phyloP scores from a whole-genome alignment of 1,284 basidiomycete genomes.

The Rhodofomes roseus region DNA sequence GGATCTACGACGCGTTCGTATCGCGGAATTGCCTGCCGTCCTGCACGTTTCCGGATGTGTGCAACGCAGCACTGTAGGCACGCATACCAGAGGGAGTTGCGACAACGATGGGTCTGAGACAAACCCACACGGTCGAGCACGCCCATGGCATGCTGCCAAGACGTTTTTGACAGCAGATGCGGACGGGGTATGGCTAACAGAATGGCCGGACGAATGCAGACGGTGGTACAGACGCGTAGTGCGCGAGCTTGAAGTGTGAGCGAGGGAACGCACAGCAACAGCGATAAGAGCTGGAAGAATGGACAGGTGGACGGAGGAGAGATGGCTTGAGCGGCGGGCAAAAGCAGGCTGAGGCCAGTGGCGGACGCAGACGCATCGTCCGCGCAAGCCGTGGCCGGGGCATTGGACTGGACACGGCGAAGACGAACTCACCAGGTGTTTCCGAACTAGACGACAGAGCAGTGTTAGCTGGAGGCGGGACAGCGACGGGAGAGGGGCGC shows the following conservation, averaged over 20 bases:
- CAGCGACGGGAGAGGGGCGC: conserved; percentile 28
- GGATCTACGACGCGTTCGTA: neutral
- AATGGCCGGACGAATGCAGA: too few relatives aligned
- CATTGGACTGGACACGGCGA: neutral
- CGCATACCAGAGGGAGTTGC: neutral
- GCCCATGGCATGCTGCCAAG: too few relatives aligned
- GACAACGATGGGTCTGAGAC: too few relatives aligned
- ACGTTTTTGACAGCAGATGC: too few relatives aligned
- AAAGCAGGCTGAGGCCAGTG: neutral
- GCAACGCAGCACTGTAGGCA: too few relatives aligned
- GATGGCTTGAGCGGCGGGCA: neutral
- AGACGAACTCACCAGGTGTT: conserved; percentile 67
- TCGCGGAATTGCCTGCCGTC: too few relatives aligned
- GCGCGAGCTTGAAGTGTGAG: too few relatives aligned
- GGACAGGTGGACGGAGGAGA: neutral
- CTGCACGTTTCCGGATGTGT: too few relatives aligned
- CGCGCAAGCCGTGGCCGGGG: neutral
- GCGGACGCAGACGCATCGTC: neutral
- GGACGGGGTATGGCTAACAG: too few relatives aligned
- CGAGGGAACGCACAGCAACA: too few relatives aligned
- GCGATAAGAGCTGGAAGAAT: neutral
- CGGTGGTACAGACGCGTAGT: too few relatives aligned
- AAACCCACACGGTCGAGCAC: too few relatives aligned
- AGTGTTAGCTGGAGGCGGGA: neutral
- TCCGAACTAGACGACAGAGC: conserved; percentile 53